phyloP scores from a whole-genome alignment of 495 filamentous ascomycete species.

The Penicillium samsonianum region DNA sequence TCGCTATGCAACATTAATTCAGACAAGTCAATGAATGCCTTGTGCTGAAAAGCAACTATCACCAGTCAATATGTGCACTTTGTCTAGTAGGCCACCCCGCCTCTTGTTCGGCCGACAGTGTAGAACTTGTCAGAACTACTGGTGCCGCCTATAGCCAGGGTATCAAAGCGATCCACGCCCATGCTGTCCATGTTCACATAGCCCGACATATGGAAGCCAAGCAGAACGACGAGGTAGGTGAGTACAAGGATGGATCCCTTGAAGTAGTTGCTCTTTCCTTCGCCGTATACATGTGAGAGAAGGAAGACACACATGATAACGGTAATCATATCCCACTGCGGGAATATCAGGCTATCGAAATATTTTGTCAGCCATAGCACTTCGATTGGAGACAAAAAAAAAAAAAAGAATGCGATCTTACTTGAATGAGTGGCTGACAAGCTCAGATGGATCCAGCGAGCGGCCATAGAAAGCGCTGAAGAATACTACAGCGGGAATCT shows the following conservation, averaged over 20 bases:
- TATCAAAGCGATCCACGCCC: constrained; percentile 71
- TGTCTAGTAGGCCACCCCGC: constrained; percentile 36
- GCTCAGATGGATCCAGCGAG: constrained; percentile 54
- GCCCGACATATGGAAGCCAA: constrained; percentile 88
- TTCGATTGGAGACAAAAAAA: neutral
- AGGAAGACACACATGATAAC: constrained; percentile 98
- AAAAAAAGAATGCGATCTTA: constrained; percentile 33
- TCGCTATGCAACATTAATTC: constrained; percentile 17
- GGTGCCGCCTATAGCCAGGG: constrained; percentile 52
- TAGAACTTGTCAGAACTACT: constrained; percentile 38
- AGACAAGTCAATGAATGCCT: neutral
- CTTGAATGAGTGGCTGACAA: constrained; percentile 79
- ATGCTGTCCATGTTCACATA: constrained; percentile 62
- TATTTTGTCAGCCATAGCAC: constrained; percentile 10
- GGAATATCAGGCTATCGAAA: constrained; percentile 76
- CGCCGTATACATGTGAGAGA: constrained; percentile 95
- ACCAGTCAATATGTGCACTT: neutral
- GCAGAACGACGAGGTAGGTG: constrained; percentile 87
- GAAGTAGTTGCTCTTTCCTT: constrained; percentile 78
- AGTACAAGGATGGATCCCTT: constrained; percentile 90
- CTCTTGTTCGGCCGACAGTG: constrained; percentile 39
- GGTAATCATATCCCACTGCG: constrained; percentile 98
- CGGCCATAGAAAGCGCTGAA: constrained; percentile 71
- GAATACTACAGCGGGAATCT: constrained; percentile 89
- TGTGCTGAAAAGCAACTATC: neutral